Evolutionary conservation across 2,329 filamentous ascomycete species (phyloP).

Genomic region (Fusarium guadeloupense): DNA sequence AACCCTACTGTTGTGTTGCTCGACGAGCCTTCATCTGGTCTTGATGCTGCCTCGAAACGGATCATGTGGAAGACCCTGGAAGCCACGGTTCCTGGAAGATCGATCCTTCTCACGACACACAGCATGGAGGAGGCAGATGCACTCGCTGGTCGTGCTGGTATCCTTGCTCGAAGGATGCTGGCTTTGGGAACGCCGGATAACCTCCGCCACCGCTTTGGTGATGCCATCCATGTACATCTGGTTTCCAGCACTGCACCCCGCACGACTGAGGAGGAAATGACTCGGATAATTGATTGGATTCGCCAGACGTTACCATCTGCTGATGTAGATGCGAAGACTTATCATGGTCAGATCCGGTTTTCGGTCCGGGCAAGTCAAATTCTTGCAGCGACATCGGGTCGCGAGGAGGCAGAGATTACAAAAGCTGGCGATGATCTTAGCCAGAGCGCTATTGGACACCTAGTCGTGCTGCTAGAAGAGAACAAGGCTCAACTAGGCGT

Average conservation of each 20-base stretch:
- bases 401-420: constrained; percentile 36
- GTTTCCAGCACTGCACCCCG: constrained; percentile 79
- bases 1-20: constrained; percentile 88
- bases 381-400: constrained; percentile 38
- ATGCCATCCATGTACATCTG: constrained; percentile 82
- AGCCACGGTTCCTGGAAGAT: constrained; percentile 78
- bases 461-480: constrained; percentile 79
- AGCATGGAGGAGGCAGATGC: constrained; percentile 96
- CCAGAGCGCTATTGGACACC: constrained; percentile 67
- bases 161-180: constrained; percentile 86
- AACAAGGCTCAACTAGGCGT: constrained; percentile 74
- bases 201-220: constrained; percentile 78
- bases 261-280: constrained; percentile 75
- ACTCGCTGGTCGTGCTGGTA: constrained; percentile 82
- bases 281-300: constrained; percentile 73
- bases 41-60: constrained; percentile 90
- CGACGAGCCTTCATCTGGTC: constrained; percentile 87
- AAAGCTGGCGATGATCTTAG: constrained; percentile 41
- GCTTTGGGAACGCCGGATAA: constrained; percentile 80
- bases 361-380: constrained; percentile 68
- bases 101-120: constrained; percentile 88
- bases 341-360: constrained; percentile 90
- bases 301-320: constrained; percentile 67
- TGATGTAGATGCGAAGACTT: constrained; percentile 75
- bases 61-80: constrained; percentile 91